Conservation (phyloP, 345 rosid genomes). For the Camelina hispida region DNA sequence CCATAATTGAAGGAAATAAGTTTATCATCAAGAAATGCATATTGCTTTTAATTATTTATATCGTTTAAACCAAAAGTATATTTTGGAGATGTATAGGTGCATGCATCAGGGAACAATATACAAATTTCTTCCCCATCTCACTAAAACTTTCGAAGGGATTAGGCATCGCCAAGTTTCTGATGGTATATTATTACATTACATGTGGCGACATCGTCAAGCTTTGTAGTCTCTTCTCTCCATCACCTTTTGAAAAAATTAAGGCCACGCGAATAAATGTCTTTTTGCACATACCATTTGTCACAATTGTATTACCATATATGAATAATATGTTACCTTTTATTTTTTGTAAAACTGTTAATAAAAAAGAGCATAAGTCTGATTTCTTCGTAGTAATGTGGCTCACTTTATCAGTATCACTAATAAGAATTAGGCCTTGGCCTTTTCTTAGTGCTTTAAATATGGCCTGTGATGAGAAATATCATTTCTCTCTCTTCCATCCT, state of each 20-base stretch:
- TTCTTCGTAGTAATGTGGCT: background rate
- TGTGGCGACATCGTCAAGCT: background rate
- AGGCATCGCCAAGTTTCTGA: background rate
- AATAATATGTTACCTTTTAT: background rate
- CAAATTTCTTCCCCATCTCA: background rate
- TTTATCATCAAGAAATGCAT: background rate
- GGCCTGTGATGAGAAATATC: background rate
- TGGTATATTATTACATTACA: background rate
- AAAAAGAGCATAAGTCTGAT: background rate
- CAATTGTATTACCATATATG: background rate
- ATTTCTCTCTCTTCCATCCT: constrained; percentile 1
- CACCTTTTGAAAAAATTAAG: background rate
- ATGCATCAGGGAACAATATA: background rate
- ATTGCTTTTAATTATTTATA: background rate
- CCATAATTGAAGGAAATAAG: background rate
- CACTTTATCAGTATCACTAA: background rate
- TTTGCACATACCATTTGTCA: background rate
- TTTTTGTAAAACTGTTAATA: background rate
- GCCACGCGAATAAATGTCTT: background rate
- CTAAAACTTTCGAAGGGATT: background rate
- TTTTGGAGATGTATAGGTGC: background rate
- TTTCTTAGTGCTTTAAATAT: constrained; percentile 13
- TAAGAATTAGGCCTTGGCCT: constrained; percentile 9
- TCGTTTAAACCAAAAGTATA: background rate
- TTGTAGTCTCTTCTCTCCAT: background rate